Percentiles rank a stretch among this genome's conserved stretches.
Evolutionary conservation across 306 rosid species (phyloP).

Genomic region (Vicia sativa): DNA sequence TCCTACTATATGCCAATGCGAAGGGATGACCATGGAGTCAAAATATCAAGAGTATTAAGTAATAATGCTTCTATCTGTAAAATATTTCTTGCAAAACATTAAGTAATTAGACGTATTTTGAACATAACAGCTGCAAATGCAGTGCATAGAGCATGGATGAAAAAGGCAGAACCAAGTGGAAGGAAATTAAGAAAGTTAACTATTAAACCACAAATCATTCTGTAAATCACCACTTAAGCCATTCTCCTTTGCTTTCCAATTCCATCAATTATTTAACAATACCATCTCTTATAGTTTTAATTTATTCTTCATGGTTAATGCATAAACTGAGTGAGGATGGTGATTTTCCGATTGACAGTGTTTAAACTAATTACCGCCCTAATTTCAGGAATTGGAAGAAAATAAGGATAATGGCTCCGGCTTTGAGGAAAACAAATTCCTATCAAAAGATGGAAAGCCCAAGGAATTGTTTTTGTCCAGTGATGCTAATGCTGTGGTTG

Average conservation of each 20-base stretch:
- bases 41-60: neutral
- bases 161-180: neutral
- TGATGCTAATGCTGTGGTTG: conserved; percentile 94
- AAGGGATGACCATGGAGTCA: conserved; percentile 6
- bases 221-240: neutral
- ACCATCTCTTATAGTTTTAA: conserved; percentile 7
- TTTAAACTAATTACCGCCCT: conserved; percentile 34
- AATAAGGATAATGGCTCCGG: conserved; percentile 64
- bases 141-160: conserved; percentile 6
- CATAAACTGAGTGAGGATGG: conserved; percentile 24
- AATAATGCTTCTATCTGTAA: conserved; percentile 1
- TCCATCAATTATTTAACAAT: neutral
- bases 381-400: conserved; percentile 72
- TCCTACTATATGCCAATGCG: neutral
- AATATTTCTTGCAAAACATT: neutral
- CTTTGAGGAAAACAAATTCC: conserved; percentile 78
- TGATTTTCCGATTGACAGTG: conserved; percentile 26
- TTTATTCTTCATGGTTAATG: conserved; percentile 23
- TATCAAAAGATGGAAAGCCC: conserved; percentile 74
- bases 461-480: conserved; percentile 94
- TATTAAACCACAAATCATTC: conserved; percentile 20
- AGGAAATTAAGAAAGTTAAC: conserved; percentile 8
- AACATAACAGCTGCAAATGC: neutral
- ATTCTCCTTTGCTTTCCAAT: conserved; percentile 19
- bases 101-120: conserved; percentile 7